Conservation (phyloP, 2,329 filamentous ascomycete species). For the Pyrenophora tritici-repentis region DNA sequence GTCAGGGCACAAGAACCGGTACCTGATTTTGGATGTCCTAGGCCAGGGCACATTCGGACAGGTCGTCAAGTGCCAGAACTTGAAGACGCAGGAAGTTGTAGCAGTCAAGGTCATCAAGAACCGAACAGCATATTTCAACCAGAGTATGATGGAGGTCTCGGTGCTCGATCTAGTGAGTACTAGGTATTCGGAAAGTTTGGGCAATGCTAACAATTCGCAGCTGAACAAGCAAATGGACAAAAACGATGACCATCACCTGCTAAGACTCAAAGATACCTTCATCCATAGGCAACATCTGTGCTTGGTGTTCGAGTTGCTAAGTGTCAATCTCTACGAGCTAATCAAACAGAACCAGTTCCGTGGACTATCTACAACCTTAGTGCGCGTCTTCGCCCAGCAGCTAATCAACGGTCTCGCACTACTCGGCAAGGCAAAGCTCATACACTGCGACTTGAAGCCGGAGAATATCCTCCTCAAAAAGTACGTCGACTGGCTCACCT, state of each 20-base stretch:
- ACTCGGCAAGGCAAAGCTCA: constrained; percentile 92
- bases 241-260: constrained; percentile 95
- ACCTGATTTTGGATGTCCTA: constrained; percentile 94
- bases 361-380: constrained; percentile 92
- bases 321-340: constrained; percentile 96
- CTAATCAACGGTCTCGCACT: constrained; percentile 89
- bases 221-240: constrained; percentile 99
- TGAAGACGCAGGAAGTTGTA: constrained; percentile 97
- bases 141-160: constrained; percentile 99
- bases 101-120: constrained; percentile 99
- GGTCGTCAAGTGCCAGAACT: constrained; percentile 97
- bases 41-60: constrained; percentile 98
- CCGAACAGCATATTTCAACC: constrained; percentile 97
- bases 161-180: constrained; percentile 83
- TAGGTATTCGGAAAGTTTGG: neutral
- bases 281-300: constrained; percentile 97
- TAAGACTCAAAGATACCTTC: constrained; percentile 95
- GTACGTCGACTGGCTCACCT: constrained; percentile 48
- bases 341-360: constrained; percentile 99
- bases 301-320: constrained; percentile 92
- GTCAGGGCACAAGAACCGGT: constrained; percentile 98
- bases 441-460: constrained; percentile 97
- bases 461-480: constrained; percentile 99
- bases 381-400: constrained; percentile 97
- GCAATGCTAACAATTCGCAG: constrained; percentile 51